phyloP scores from a whole-genome alignment of 148 eudicot species.

The Tetragonia tetragonoides region DNA sequence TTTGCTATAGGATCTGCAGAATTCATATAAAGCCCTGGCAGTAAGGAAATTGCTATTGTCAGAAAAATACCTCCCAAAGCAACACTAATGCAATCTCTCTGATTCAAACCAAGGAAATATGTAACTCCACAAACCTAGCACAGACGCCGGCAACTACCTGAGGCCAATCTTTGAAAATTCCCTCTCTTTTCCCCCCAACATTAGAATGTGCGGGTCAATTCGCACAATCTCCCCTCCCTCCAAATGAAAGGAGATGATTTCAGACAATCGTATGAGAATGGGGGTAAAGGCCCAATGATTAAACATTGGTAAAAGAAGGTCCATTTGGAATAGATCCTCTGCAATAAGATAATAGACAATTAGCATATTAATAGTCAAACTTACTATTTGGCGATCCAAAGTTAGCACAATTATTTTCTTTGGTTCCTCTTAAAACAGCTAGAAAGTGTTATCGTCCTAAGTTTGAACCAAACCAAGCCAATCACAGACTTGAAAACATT shows the following conservation, averaged over 20 bases:
- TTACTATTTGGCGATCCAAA: slow-evolving; percentile 27
- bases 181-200: slow-evolving; percentile 35
- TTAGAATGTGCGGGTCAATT: slow-evolving; percentile 28
- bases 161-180: slow-evolving; percentile 25
- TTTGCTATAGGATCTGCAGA: slow-evolving; percentile 39
- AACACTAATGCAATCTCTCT: slow-evolving; percentile 35
- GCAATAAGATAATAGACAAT: slow-evolving; percentile 41
- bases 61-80: slow-evolving; percentile 37
- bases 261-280: slow-evolving; percentile 22
- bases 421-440: slow-evolving; percentile 8
- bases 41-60: slow-evolving; percentile 42
- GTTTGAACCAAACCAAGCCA: slow-evolving; percentile 6
- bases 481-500: neutral
- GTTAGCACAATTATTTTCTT: slow-evolving; percentile 4
- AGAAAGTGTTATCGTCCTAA: neutral
- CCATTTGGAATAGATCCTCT: slow-evolving; percentile 35
- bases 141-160: slow-evolving; percentile 37
- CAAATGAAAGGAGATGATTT: slow-evolving; percentile 29
- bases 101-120: slow-evolving; percentile 34
- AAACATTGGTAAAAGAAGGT: slow-evolving; percentile 34
- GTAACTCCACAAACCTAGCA: slow-evolving; percentile 38
- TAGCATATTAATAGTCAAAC: slow-evolving; percentile 29
- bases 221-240: slow-evolving; percentile 27
- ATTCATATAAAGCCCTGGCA: slow-evolving; percentile 36
- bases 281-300: slow-evolving; percentile 32